Percentiles rank a stretch among this genome's conserved stretches.
These are phyloP conservation scores for Solanum habrochaites DNA, from an alignment of 257 asterid genomes.

Conservation along the genomic window DNA sequence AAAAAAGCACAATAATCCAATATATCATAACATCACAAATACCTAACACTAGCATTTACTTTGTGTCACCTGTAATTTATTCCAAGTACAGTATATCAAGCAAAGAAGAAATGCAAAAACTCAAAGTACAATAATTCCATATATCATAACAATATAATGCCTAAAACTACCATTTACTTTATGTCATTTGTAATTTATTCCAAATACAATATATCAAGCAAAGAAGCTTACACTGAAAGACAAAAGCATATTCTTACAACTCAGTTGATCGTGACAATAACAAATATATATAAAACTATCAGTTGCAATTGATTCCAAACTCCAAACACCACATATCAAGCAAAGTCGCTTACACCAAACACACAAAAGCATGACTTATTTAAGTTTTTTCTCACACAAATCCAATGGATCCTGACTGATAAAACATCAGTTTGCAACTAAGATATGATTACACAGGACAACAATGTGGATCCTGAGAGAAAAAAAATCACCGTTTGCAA, in stretches of 20 bases:
- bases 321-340: background rate
- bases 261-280: background rate
- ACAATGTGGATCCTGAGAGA: background rate
- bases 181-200: background rate
- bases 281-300: background rate
- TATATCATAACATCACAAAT: background rate
- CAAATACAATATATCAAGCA: background rate
- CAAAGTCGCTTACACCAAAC: background rate
- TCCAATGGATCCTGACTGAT: background rate
- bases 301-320: background rate
- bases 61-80: background rate
- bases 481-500: background rate
- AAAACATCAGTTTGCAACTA: background rate
- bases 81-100: background rate
- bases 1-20: conserved; percentile 24
- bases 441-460: background rate
- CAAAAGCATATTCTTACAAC: background rate
- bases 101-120: background rate
- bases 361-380: background rate
- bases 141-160: background rate
- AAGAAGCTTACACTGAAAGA: background rate
- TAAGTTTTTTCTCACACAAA: background rate
- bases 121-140: conserved; percentile 26
- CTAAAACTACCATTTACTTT: conserved; percentile 3
- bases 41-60: conserved; percentile 4